A percentile compares a stretch with the other conserved stretches of the same genome.
Conservation (phyloP, 2,329 filamentous ascomycete genomes). For the Cladosporium sp. region DNA sequence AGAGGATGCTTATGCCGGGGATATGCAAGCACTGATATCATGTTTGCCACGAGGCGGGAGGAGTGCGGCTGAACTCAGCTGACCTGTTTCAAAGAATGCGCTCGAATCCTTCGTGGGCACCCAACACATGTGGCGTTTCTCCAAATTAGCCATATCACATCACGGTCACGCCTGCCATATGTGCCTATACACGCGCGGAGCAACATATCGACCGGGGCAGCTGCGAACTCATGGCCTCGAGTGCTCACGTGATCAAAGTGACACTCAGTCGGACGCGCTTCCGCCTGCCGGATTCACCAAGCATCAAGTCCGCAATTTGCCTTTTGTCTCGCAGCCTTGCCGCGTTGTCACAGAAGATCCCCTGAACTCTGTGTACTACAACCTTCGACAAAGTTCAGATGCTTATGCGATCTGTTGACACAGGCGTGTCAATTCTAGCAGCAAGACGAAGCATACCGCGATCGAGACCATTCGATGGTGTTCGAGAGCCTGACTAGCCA, state of each 20-base stretch:
- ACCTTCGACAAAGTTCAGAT: neutral
- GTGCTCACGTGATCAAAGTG: neutral
- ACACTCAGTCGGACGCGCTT: neutral
- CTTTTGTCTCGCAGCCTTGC: neutral
- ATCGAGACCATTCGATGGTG: neutral
- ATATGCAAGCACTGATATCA: neutral
- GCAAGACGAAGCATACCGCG: neutral
- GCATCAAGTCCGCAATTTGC: neutral
- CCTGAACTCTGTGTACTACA: neutral
- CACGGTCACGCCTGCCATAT: neutral
- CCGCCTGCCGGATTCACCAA: conserved; percentile 2
- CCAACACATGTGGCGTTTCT: neutral
- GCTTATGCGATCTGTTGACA: neutral
- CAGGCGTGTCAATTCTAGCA: neutral
- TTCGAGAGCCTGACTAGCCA: neutral
- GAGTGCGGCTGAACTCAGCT: conserved; percentile 14
- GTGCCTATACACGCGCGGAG: neutral
- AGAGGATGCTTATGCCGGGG: neutral
- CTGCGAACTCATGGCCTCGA: neutral
- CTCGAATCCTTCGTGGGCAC: neutral
- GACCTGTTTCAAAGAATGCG: neutral
- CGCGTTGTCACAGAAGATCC: neutral
- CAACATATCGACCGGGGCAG: neutral
- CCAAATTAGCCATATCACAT: neutral
- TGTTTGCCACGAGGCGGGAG: conserved; percentile 6